These are phyloP conservation scores for Kwoniella dejecticola DNA, from an alignment of 768 basidiomycete species.

Conservation along the genomic window DNA sequence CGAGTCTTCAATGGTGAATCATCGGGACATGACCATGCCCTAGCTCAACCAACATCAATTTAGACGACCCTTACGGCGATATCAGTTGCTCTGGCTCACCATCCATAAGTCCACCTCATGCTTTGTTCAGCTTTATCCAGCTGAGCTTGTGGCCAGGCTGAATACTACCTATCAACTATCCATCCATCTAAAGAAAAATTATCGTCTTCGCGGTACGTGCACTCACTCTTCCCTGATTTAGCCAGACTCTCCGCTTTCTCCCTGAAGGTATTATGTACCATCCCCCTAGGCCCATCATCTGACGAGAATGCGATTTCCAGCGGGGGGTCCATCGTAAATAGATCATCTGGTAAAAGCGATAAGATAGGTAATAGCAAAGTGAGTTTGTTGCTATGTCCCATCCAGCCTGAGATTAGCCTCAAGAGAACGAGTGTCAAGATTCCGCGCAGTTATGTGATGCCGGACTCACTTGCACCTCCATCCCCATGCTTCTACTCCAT, in stretches of 20 bases:
- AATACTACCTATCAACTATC: not conserved
- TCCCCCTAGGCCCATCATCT: constrained; percentile 38
- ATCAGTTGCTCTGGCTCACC: too few relatives aligned
- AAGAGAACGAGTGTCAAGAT: not conserved
- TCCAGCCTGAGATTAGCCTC: too few relatives aligned
- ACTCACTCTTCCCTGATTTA: constrained; percentile 34
- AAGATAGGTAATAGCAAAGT: constrained; percentile 37
- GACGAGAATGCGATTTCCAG: constrained; percentile 37
- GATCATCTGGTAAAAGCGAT: constrained; percentile 30
- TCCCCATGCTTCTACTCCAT: constrained; percentile 35
- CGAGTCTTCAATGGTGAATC: constrained; percentile 35
- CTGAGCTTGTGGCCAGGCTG: constrained; percentile 39
- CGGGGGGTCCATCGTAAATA: constrained; percentile 36
- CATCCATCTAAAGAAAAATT: not conserved
- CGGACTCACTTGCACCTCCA: constrained; percentile 43
- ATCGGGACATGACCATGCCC: constrained; percentile 45
- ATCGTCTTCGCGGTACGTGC: too few relatives aligned
- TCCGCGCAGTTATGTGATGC: not conserved
- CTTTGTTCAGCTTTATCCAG: constrained; percentile 42
- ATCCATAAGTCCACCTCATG: constrained; percentile 47
- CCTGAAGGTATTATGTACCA: constrained; percentile 37
- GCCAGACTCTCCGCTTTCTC: constrained; percentile 36
- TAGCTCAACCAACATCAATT: constrained; percentile 1
- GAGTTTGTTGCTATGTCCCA: constrained; percentile 36
- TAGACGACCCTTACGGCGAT: too few relatives aligned